phyloP scores from a whole-genome alignment of 2,329 filamentous ascomycete species.

The Davidsoniella virescens region DNA sequence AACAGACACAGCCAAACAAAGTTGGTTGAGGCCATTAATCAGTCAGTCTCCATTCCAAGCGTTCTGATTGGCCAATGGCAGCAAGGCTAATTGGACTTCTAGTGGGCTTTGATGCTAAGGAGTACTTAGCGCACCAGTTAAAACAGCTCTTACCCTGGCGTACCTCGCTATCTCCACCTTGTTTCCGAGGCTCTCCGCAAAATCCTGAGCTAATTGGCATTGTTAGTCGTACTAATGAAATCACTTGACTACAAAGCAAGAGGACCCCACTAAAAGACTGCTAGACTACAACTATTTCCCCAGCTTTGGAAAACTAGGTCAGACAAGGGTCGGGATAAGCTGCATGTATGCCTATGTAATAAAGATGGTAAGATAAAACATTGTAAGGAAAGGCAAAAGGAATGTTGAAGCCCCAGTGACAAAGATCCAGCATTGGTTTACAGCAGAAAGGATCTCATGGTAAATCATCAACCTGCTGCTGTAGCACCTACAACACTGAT shows the following conservation, averaged over 20 bases:
- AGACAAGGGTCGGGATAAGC: too few relatives aligned
- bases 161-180: slow-evolving; percentile 11
- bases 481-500: too few relatives aligned
- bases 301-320: slow-evolving; percentile 4
- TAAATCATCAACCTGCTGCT: too few relatives aligned
- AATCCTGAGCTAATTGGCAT: slow-evolving; percentile 1
- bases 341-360: too few relatives aligned
- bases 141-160: background rate
- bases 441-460: too few relatives aligned
- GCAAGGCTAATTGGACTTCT: background rate
- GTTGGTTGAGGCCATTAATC: slow-evolving; percentile 8
- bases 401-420: too few relatives aligned
- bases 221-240: too few relatives aligned
- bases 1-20: background rate
- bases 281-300: background rate
- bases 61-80: slow-evolving; percentile 28
- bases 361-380: too few relatives aligned
- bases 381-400: too few relatives aligned
- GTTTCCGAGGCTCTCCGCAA: slow-evolving; percentile 8
- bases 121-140: slow-evolving; percentile 6
- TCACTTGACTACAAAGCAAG: too few relatives aligned
- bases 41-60: slow-evolving; percentile 7
- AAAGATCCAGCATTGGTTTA: too few relatives aligned
- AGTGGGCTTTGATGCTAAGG: slow-evolving; percentile 2
- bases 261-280: too few relatives aligned